Percentiles rank a stretch among this genome's conserved stretches.
Conservation (phyloP, 1,284 basidiomycete species). For the Vanrija sp. region DNA sequence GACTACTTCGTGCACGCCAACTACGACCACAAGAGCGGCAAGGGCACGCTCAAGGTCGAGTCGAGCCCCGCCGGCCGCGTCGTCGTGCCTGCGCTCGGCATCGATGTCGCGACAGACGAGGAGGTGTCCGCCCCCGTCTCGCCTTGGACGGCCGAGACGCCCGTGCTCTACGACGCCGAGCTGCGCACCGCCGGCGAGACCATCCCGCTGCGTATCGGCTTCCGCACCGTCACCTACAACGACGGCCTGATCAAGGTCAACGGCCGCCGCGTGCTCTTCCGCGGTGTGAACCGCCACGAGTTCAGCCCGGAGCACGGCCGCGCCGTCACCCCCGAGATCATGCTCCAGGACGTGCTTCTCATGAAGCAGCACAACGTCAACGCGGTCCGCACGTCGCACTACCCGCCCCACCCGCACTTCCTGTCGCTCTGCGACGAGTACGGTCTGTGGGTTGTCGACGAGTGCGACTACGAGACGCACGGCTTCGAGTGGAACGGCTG, state of each 20-base stretch:
- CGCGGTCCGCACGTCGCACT: conserved; percentile 24
- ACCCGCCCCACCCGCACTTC: conserved; percentile 25
- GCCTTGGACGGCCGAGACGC: conserved; percentile 26
- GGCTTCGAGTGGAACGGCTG: conserved; percentile 20
- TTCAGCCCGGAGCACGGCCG: conserved; percentile 21
- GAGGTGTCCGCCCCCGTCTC: not conserved
- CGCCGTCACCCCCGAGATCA: conserved; percentile 12
- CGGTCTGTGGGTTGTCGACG: conserved; percentile 31
- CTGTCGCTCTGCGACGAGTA: conserved; percentile 25
- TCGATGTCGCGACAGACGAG: conserved; percentile 9
- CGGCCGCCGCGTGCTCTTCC: conserved; percentile 19
- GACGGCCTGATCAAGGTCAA: conserved; percentile 24
- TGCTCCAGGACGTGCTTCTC: conserved; percentile 23
- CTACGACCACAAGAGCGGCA: conserved; percentile 10
- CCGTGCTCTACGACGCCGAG: conserved; percentile 16
- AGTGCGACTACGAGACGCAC: conserved; percentile 28
- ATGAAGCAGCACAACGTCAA: conserved; percentile 30
- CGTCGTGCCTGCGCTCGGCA: conserved; percentile 14
- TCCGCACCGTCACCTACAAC: conserved; percentile 20
- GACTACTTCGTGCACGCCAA: conserved; percentile 16
- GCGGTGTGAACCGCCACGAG: conserved; percentile 28
- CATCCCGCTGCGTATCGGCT: conserved; percentile 19
- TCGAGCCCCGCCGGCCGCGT: conserved; percentile 8
- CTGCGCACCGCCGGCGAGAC: conserved; percentile 13
- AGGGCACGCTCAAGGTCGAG: conserved; percentile 15